Base-by-base conservation (phyloP, 768 basidiomycete genomes). In the Tulasnella sp. region DNA sequence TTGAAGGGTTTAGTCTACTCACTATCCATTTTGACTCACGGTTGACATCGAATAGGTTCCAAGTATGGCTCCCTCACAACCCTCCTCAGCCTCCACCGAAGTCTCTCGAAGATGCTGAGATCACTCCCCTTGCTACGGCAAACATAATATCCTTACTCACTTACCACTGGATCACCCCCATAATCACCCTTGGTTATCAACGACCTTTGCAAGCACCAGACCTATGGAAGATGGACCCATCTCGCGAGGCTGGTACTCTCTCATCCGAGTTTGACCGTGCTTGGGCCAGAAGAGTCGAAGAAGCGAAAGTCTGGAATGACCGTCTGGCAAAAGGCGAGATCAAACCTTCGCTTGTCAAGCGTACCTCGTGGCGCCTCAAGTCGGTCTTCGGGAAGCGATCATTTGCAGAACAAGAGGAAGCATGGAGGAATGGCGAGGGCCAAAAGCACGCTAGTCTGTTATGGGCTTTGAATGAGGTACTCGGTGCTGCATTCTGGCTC, bases 171-270 rank as follows among this genome's bases (percentile, higher is more conserved):
- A 89, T 94, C n/a, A 85, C 85, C 4, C 85, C 86, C 2, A 83
- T 87, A 36, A 81, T 90, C 89, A 85, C 87, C 14, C 85, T 91
- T 56, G 92, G 93, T 0, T 93, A 91, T 82, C 91, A 92, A 82
- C 87, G 93, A 40, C 91, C 92, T 0, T 86, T 95, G n/a, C 92
- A 92, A 82, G 91, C 91, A 0, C 89, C 91, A 1, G 94, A 95
- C 85, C 84, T 94, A 18, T 93, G 92, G 92, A 90, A 89, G 83
- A 85, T 94, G 80, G 89, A 90, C 78, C 83, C 86, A 4, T 82
- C 87, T 5, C 87, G 88, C 40, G 88, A 91, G 81, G 86, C 89
- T 21, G 88, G 87, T 0, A 80, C 82, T 27, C 86, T 94, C 39
- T 88, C 91, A 2, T 84, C 85, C 16, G 86, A 86, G 81, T 87